Evolutionary conservation across 805 yeast species (phyloP).

Genomic region (Tetrapisispora namnaoensis): DNA sequence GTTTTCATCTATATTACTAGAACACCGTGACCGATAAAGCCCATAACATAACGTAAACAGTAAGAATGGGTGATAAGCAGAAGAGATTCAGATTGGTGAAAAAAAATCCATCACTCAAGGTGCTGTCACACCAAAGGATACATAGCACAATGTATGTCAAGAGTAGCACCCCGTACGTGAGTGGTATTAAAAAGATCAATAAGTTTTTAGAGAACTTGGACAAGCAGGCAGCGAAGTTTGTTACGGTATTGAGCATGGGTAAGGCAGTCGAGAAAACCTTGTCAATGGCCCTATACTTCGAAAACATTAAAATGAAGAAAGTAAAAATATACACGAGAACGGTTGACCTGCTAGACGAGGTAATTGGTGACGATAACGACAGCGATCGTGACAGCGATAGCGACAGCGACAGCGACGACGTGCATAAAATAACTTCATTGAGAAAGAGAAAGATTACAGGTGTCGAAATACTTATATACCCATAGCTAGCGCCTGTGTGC

Average conservation of each 20-base stretch:
- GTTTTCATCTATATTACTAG: no score
- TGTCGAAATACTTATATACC: constrained; percentile 34
- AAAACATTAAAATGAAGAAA: constrained; percentile 37
- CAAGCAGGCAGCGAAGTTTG: constrained; percentile 35
- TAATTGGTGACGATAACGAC: constrained; percentile 18
- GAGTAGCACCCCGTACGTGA: constrained; percentile 57
- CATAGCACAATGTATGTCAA: constrained; percentile 49
- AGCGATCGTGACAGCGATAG: background rate
- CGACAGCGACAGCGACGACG: constrained; percentile 16
- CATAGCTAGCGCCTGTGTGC: no score
- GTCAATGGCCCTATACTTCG: constrained; percentile 53
- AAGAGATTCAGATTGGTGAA: background rate
- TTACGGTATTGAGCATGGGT: constrained; percentile 68
- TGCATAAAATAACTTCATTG: constrained; percentile 26
- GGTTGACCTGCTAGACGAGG: constrained; percentile 55
- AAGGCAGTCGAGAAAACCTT: constrained; percentile 53
- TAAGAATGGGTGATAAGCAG: background rate
- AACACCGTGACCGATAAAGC: no score
- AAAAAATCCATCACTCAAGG: constrained; percentile 19
- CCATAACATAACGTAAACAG: background rate
- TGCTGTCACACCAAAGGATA: constrained; percentile 34
- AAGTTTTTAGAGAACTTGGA: constrained; percentile 42
- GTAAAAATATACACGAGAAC: constrained; percentile 58
- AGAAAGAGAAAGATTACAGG: constrained; percentile 34
- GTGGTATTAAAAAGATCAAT: constrained; percentile 58